Conservation (phyloP, 106 monocot genomes). For the Ottelia alismoides region DNA sequence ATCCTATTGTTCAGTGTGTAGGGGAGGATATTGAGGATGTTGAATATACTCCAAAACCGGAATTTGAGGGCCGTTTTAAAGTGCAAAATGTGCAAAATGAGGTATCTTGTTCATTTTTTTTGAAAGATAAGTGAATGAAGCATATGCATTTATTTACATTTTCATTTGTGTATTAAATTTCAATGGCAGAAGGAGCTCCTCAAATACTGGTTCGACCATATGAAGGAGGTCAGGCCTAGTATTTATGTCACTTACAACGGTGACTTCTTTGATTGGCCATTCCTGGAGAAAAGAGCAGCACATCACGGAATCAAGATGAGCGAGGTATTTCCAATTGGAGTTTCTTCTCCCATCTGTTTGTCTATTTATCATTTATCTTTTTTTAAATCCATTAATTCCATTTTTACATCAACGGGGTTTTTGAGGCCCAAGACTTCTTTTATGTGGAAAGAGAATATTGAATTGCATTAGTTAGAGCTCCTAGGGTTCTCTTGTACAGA, state of each 20-base stretch:
- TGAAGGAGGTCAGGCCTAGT: conserved; percentile 91
- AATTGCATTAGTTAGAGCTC: too few species aligned
- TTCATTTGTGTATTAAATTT: too few species aligned
- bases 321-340: conserved; percentile 64
- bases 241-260: conserved; percentile 99
- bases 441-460: too few species aligned
- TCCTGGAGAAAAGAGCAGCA: conserved; percentile 88
- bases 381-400: too few species aligned
- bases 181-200: conserved; percentile 79
- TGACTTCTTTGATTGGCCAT: conserved; percentile 99
- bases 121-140: too few species aligned
- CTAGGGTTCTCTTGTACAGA: too few species aligned
- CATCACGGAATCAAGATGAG: conserved; percentile 86
- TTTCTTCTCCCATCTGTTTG: too few species aligned
- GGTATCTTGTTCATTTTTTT: too few species aligned
- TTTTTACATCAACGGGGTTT: too few species aligned
- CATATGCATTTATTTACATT: too few species aligned
- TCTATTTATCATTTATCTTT: too few species aligned
- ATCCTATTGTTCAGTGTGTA: conserved; percentile 46
- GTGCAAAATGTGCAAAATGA: conserved; percentile 87
- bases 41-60: conserved; percentile 98
- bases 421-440: too few species aligned
- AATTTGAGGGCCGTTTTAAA: conserved; percentile 91
- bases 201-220: conserved; percentile 80
- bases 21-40: conserved; percentile 95